Evolutionary conservation across 805 yeast genomes (phyloP).

Genomic region (Yarrowia deformans): DNA sequence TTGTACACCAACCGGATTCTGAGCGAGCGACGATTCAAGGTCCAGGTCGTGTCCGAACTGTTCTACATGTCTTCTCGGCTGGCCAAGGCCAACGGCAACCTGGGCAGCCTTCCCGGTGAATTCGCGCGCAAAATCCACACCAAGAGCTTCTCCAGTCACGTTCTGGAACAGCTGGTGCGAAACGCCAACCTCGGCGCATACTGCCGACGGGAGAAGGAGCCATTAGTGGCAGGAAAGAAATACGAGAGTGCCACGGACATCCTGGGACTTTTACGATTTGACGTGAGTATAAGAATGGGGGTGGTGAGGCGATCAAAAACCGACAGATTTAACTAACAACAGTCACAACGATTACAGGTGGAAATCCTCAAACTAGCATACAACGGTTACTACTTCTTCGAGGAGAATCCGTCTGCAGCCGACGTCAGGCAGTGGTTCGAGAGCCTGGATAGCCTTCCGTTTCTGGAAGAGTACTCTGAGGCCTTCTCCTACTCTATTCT

Average conservation of each 20-base stretch:
- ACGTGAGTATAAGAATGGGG: conserved; percentile 3
- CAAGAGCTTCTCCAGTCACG: conserved; percentile 9
- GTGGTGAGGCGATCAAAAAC: background rate
- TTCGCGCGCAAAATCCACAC: conserved; percentile 19
- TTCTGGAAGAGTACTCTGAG: conserved; percentile 6
- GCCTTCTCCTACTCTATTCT: conserved; percentile 34
- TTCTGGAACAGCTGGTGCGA: conserved; percentile 1
- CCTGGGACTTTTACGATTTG: conserved; percentile 7
- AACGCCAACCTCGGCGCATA: conserved; percentile 9
- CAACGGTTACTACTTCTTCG: conserved; percentile 16
- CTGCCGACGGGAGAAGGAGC: conserved; percentile 25
- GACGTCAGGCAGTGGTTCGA: conserved; percentile 32
- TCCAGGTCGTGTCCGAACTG: conserved; percentile 13
- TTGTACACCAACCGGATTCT: conserved; percentile 19
- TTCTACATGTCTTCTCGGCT: conserved; percentile 8
- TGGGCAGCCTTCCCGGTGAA: background rate
- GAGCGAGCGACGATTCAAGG: conserved; percentile 27
- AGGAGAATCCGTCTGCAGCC: background rate
- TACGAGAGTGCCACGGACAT: conserved; percentile 13
- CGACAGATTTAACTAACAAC: background rate
- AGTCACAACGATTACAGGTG: conserved; percentile 11
- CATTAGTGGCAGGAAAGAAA: conserved; percentile 14
- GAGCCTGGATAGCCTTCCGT: background rate
- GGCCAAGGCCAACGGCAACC: background rate
- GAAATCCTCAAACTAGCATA: conserved; percentile 28